Base-by-base conservation (phyloP, 495 filamentous ascomycete species). In the Neurospora sublineolata region DNA sequence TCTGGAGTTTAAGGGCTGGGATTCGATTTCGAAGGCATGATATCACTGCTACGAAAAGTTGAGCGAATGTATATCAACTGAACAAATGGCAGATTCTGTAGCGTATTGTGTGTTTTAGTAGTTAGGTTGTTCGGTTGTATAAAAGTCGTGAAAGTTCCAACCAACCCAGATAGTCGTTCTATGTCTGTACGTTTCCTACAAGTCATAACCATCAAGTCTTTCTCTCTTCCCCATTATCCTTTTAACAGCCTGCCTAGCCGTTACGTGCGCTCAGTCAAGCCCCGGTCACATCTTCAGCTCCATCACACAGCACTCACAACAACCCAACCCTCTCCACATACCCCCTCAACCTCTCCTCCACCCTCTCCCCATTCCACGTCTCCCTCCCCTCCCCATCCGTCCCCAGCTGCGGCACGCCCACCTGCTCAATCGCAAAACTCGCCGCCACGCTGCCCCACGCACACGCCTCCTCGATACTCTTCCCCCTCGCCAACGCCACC, bases 401-500 rank as follows among this genome's bases (percentile, higher is more conserved):
- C 27, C 80, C 83, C 6, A 94, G 76, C 27, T 79, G 80, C 30
- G 95, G 95, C 73, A 94, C 87, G 0, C 95, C 94, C 72, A 95
- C 89, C 76, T 98, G 94, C 80, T 99, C 94, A 74, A 99, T 95
- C 11, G 92, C 92, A 79, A 97, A 95, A 70, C 94, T 93, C 0
- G 95, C 94, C 4, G 93, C 91, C 14, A 98, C 88, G n/a, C 87
- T 90, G 5, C 90, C 95, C 86, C 89, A 91, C 0, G 88, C 85
- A 12, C 92, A 89, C 6, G 93, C 94, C 75, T 90, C 85, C 40
- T 89, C 86, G 20, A 94, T 79, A 68, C 79, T 79, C 70, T 84
- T 85, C 0, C 87, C 89, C 33, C 89, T 84, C 16, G 90, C 88
- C 72, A 97, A 80, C 1, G 90, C 93, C 30, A 94, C 88, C 0